Evolutionary conservation across 495 filamentous ascomycete genomes (phyloP).

Genomic region (Cryomyces antarcticus): DNA sequence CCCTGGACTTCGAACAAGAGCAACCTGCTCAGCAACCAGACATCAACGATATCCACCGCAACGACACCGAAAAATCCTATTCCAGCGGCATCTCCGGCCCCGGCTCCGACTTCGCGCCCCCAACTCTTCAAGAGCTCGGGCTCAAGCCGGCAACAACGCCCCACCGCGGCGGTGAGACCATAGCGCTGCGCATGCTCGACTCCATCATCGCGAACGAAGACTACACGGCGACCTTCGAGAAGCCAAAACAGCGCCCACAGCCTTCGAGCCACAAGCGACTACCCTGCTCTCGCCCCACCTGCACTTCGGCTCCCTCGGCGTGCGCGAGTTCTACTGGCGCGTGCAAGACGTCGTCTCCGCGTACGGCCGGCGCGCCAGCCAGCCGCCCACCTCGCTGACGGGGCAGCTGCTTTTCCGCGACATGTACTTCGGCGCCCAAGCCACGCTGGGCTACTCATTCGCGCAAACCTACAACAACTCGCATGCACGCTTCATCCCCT

Average conservation of each 20-base stretch:
- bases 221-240: constrained; percentile 47
- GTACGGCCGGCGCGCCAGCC: constrained; percentile 23
- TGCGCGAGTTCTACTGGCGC: constrained; percentile 47
- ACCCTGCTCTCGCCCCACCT: constrained; percentile 48
- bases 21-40: constrained; percentile 25
- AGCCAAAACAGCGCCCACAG: constrained; percentile 48
- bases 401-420: constrained; percentile 54
- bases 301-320: constrained; percentile 46
- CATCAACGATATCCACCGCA: constrained; percentile 31
- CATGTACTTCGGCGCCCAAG: constrained; percentile 60
- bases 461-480: constrained; percentile 35
- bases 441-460: constrained; percentile 35
- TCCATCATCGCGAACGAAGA: constrained; percentile 32
- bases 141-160: constrained; percentile 34
- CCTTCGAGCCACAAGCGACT: constrained; percentile 44
- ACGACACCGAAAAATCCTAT: constrained; percentile 31
- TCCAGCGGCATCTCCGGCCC: constrained; percentile 32
- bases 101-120: constrained; percentile 37
- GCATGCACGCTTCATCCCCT: constrained; percentile 44
- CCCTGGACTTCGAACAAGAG: constrained; percentile 31
- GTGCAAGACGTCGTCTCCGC: constrained; percentile 32
- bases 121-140: constrained; percentile 41
- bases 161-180: constrained; percentile 40
- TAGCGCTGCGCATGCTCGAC: constrained; percentile 30
- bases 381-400: constrained; percentile 38